Evolutionary conservation across 352 stramenopile genomes (phyloP).

Genomic region (Phytophthora agathidicida): DNA sequence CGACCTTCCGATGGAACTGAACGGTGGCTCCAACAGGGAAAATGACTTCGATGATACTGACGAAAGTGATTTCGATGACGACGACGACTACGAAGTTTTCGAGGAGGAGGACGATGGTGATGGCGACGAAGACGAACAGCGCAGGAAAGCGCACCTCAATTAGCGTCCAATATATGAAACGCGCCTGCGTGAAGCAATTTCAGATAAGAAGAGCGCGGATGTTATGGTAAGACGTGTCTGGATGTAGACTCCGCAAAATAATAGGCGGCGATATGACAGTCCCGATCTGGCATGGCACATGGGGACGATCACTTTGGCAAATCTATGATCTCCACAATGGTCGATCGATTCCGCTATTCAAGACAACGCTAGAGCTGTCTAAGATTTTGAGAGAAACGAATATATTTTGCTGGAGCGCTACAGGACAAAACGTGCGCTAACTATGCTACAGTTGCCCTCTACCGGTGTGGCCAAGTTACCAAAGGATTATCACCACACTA

Average conservation of each 20-base stretch:
- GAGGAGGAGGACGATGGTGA: constrained; percentile 1
- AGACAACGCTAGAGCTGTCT: constrained; percentile 1
- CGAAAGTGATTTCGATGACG: constrained; percentile 9
- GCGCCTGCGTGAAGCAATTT: neutral
- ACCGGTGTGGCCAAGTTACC: constrained; percentile 1
- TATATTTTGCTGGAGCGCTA: constrained; percentile 25
- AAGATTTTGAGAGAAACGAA: constrained; percentile 27
- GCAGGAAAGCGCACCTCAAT: constrained; percentile 12
- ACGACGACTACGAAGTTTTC: constrained; percentile 6
- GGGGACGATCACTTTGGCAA: neutral
- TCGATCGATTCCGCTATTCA: neutral
- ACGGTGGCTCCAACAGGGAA: neutral
- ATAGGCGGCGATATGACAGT: neutral
- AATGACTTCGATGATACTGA: constrained; percentile 4
- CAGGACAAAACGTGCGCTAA: constrained; percentile 12
- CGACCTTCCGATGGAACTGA: neutral
- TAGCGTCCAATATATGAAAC: constrained; percentile 25
- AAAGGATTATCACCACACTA: constrained; percentile 3
- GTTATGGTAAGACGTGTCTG: neutral
- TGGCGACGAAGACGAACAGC: constrained; percentile 1
- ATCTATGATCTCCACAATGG: neutral
- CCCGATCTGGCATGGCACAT: neutral
- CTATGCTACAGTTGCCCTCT: constrained; percentile 30
- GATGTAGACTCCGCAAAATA: constrained; percentile 3
- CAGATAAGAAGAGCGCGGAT: neutral